Evolutionary conservation across 2,329 filamentous ascomycete genomes (phyloP).

Genomic region (Botryotinia convoluta): DNA sequence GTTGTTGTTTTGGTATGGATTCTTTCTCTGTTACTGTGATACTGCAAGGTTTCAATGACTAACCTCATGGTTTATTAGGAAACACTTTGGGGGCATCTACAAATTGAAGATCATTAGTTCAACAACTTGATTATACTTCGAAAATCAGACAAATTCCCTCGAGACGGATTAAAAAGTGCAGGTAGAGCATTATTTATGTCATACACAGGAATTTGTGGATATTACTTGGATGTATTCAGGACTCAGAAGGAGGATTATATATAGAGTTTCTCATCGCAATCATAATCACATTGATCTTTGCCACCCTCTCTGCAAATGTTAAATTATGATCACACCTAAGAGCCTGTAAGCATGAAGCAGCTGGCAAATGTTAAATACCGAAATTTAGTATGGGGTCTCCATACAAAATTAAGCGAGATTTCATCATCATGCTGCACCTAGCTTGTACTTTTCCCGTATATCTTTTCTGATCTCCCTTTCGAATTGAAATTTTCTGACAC

Average conservation of each 20-base stretch:
- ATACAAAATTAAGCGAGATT: constrained; percentile 3
- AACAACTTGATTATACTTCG: neutral
- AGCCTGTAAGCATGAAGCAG: neutral
- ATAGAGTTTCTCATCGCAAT: neutral
- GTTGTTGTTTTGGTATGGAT: neutral
- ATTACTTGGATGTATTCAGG: neutral
- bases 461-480: fast-evolving
- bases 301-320: neutral
- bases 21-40: no score
- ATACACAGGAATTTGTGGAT: neutral
- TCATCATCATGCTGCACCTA: neutral
- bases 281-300: neutral
- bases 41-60: neutral
- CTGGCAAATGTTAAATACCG: neutral
- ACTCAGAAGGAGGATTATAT: no score
- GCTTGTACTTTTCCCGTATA: fast-evolving
- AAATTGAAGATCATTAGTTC: neutral
- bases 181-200: no score
- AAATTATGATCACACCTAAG: no score
- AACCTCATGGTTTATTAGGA: neutral
- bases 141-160: neutral
- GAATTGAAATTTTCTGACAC: neutral
- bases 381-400: neutral
- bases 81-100: neutral
- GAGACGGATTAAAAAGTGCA: neutral